These are phyloP conservation scores for Kuraishia hungarica DNA, from an alignment of 805 yeast genomes.

Conservation along the genomic window DNA sequence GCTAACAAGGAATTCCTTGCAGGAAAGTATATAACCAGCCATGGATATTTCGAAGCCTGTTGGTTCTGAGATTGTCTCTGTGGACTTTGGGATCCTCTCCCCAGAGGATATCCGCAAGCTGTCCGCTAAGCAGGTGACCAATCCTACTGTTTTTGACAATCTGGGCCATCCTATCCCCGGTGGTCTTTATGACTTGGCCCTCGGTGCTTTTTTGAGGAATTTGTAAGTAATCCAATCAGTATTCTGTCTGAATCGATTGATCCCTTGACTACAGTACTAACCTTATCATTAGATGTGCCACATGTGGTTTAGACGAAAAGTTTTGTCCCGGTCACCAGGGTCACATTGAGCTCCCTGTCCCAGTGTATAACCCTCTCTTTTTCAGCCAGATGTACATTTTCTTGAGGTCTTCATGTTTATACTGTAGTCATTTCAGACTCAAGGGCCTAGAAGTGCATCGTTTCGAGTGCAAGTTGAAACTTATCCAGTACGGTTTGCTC, in stretches of 20 bases:
- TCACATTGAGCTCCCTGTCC: constrained; percentile 92
- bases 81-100: constrained; percentile 82
- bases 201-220: constrained; percentile 88
- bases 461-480: constrained; percentile 65
- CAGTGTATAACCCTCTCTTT: constrained; percentile 91
- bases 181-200: constrained; percentile 89
- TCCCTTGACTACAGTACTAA: constrained; percentile 6
- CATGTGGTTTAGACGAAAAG: constrained; percentile 92
- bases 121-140: constrained; percentile 92
- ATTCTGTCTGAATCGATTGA: no score
- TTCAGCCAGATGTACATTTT: constrained; percentile 85
- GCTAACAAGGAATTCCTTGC: neutral
- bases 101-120: constrained; percentile 76
- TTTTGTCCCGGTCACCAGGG: constrained; percentile 98
- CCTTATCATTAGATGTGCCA: constrained; percentile 47
- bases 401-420: constrained; percentile 78
- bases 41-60: constrained; percentile 98
- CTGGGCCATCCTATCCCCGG: constrained; percentile 92
- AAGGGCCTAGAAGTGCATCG: constrained; percentile 63
- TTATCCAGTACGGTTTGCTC: constrained; percentile 83
- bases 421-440: constrained; percentile 81
- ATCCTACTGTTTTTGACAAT: constrained; percentile 92
- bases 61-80: constrained; percentile 87
- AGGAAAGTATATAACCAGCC: constrained; percentile 3
- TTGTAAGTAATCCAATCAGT: constrained; percentile 24